Evolutionary conservation across 1,284 basidiomycete genomes (phyloP), one percentile per base, ranked within the genome.

Genomic region (Kwoniella shivajii): DNA sequence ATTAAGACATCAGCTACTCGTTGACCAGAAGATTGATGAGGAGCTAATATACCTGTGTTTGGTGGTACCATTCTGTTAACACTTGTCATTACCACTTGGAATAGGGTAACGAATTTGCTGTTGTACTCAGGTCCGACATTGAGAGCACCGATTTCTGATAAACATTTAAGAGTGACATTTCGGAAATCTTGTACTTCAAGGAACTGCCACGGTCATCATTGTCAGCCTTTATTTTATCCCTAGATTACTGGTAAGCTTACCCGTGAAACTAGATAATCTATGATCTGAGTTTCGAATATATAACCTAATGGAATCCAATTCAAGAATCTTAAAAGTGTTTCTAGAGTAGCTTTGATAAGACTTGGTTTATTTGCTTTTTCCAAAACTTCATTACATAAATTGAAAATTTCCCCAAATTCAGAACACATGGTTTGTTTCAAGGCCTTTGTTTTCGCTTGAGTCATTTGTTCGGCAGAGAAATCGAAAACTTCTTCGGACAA

Each of bases 261-360:
- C 67, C 92, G 84, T 68, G 86, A 88, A 48, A 99, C 84, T 22
- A 99, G 83, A 57, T 92, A 84, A 80, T 99, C 96, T 67, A 99
- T 98, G 71, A 99, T 89, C 48, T 89, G 91, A 1, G 96, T 99
- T 81, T 99, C 96, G 67, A 99, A 99, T 68, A 99, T 98, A 78
- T 95, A 99, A 26, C 95, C 96, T 43, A 99, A 82, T 46, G 96
- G 96, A 72, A 99, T 99, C 96, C 96, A 99, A 79, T 98, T 98
- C 69, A 99, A 81, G 84, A 99, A 99, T 57, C 93, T 84, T 59
- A 99, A 83, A 39, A 99, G 83, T 0, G 96, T 99, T 78, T 99
- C 95, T 62, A 99, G 82, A 3, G 96, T 99, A 9, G 90, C 91
- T 79, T 86, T 93, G 81, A 99, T 95, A 57, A 99, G 80, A 29